Evolutionary conservation across 2,329 filamentous ascomycete species (phyloP), one percentile per base, ranked within the genome.

Genomic region (Cytospora chrysosperma): DNA sequence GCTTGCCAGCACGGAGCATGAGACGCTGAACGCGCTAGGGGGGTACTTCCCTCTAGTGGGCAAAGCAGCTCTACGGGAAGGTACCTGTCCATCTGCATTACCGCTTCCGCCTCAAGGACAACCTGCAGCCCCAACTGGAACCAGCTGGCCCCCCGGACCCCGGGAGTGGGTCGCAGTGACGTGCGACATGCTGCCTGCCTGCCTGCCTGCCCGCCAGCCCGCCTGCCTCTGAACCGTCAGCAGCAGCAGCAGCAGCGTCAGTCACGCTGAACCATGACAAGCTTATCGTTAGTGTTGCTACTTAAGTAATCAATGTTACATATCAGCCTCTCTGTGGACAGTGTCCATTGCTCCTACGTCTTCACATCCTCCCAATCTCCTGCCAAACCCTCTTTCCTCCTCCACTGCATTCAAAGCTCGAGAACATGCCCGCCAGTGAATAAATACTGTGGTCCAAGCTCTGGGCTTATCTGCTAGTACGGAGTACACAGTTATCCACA

Each of bases 1-100:
- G 59, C 61, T 57, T 27, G 59, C 55, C 59, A 61, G 59, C 51
- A 40, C 32, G 54, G 26, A 19, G 47, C 47, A 32, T 57, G 37
- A 27, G 17, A 13, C 10, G 43, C n/a, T 10, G 43, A 47, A 24
- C n/a, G 27, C 26, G 43, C 7, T 63, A 58, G 30, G 32, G 53
- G 19, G 54, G 37, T 61, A 66, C 64, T 30, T 59, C 15, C 1
- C 3, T 15, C 21, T 24, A 17, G 10, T 13, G n/a, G 2, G 2
- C 5, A 47, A 4, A 24, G 19, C 21, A 19, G 3, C 43, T n/a
- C 43, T 24, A 24, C 2, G 43, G 21, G n/a, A 47, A 47, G 43
- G 43, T 47, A 47, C 10, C 43, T 47, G 19, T 21, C 43, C 43
- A 47, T 47, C 43, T 47, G 43, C n/a, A 24, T 47, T 12, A 47